These are phyloP conservation scores for Cordyceps tenuipes DNA, from an alignment of 2,329 filamentous ascomycete genomes.

Conservation along the genomic window DNA sequence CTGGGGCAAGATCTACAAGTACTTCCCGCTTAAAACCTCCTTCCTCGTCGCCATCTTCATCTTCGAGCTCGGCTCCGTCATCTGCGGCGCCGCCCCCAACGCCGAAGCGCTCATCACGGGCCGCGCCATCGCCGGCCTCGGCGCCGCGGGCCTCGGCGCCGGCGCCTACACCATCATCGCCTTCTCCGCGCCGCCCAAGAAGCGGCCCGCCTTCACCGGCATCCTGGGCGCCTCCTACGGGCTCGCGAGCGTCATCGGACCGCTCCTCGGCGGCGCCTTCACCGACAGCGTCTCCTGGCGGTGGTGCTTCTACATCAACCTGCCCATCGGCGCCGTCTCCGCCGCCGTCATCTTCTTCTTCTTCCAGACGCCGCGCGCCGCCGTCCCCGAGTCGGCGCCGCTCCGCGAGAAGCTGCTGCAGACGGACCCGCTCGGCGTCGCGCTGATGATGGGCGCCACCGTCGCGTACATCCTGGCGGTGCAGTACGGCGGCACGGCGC, in stretches of 20 bases:
- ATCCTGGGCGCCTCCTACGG: slow-evolving; percentile 19
- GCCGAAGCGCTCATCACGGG: slow-evolving; percentile 36
- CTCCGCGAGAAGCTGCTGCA: slow-evolving; percentile 33
- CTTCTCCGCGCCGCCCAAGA: slow-evolving; percentile 21
- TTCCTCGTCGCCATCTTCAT: slow-evolving; percentile 36
- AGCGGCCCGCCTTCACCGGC: slow-evolving; percentile 19
- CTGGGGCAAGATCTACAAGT: slow-evolving; percentile 34
- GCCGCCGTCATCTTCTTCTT: slow-evolving; percentile 24
- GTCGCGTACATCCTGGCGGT: slow-evolving; percentile 33
- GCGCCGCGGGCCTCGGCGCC: slow-evolving; percentile 35
- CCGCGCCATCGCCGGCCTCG: slow-evolving; percentile 35
- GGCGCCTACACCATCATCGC: slow-evolving; percentile 39
- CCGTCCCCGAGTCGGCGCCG: slow-evolving; percentile 23
- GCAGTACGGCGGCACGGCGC: slow-evolving; percentile 33
- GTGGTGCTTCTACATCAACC: slow-evolving; percentile 26
- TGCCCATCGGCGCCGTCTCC: slow-evolving; percentile 22
- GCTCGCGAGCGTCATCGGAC: slow-evolving; percentile 20
- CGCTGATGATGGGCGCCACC: slow-evolving; percentile 32
- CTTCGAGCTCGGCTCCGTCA: slow-evolving; percentile 40
- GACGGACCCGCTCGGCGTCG: slow-evolving; percentile 33
- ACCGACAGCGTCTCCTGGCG: slow-evolving; percentile 20
- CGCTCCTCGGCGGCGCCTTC: slow-evolving; percentile 21
- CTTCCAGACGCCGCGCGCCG: slow-evolving; percentile 29
- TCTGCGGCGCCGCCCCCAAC: slow-evolving; percentile 31
- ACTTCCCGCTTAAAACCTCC: slow-evolving; percentile 36